A percentile compares a stretch with the other conserved stretches of the same genome.
Conservation (phyloP, 768 basidiomycete species). For the Ramaria sp. region DNA sequence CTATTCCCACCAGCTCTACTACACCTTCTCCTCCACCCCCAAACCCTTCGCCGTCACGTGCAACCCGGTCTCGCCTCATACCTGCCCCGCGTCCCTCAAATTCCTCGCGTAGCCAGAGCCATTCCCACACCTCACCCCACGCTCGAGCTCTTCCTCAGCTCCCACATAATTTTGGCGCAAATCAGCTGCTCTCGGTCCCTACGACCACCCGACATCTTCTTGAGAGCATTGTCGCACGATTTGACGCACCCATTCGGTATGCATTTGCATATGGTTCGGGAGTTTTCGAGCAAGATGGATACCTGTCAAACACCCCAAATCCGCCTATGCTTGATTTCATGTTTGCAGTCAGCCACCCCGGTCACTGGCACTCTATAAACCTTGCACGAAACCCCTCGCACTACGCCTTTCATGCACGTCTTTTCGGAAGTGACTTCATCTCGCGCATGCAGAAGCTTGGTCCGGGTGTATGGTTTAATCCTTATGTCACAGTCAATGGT, state of each 20-base stretch:
- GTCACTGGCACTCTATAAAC: conserved; percentile 93
- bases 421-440: conserved; percentile 77
- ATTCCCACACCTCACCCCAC: conserved; percentile 7
- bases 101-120: not conserved
- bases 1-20: not conserved
- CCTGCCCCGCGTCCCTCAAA: conserved; percentile 28
- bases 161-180: conserved; percentile 65
- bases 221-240: conserved; percentile 67
- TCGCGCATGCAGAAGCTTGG: conserved; percentile 59
- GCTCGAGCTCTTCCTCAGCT: conserved; percentile 37
- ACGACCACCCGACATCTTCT: conserved; percentile 72
- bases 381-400: conserved; percentile 86
- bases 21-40: not conserved
- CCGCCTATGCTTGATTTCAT: conserved; percentile 92
- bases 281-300: conserved; percentile 88
- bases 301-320: conserved; percentile 28
- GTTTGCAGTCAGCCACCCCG: conserved; percentile 88
- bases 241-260: conserved; percentile 88
- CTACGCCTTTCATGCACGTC: conserved; percentile 83
- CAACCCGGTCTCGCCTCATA: conserved; percentile 26
- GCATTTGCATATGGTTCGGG: conserved; percentile 97
- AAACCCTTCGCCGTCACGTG: not conserved
- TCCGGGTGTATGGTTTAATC: conserved; percentile 95
- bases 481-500: conserved; percentile 74
- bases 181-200: conserved; percentile 72